Percentiles rank a stretch among this genome's conserved stretches.
These are phyloP conservation scores for Mucor velutinosus DNA, from an alignment of 371 early-diverging fungal genomes.

Conservation along the genomic window DNA sequence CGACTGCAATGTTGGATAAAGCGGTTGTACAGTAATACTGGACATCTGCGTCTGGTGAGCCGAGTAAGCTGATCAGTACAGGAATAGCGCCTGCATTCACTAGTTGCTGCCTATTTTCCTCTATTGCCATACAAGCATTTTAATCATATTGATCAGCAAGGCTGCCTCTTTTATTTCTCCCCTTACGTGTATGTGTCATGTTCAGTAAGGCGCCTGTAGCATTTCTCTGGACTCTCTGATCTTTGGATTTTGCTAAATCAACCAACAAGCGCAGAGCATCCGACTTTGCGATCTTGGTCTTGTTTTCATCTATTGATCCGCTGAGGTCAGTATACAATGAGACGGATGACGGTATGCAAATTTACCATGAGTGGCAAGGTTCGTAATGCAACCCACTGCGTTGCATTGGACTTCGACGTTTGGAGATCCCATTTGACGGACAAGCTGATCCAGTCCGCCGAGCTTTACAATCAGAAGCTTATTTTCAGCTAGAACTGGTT, in stretches of 20 bases:
- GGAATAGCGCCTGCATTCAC: conserved; percentile 88
- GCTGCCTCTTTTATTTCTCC: not conserved
- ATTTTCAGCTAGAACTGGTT: conserved; percentile 60
- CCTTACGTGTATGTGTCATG: conserved; percentile 86
- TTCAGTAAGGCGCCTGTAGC: conserved; percentile 93
- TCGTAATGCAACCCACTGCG: conserved; percentile 95
- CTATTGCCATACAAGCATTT: conserved; percentile 16
- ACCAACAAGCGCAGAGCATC: conserved; percentile 81
- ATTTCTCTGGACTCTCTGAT: conserved; percentile 89
- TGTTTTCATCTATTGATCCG: conserved; percentile 75
- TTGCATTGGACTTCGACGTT: conserved; percentile 93
- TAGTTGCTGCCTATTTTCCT: conserved; percentile 83
- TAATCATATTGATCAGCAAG: not conserved
- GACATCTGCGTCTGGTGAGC: conserved; percentile 83
- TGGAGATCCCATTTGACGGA: conserved; percentile 85
- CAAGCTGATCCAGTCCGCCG: conserved; percentile 86
- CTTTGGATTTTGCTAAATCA: conserved; percentile 80
- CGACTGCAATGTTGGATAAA: conserved; percentile 91
- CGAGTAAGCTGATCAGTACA: conserved; percentile 78
- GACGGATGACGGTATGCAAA: not conserved
- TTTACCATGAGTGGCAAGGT: conserved; percentile 86
- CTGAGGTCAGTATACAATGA: not conserved
- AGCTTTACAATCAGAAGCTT: conserved; percentile 85
- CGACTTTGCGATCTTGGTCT: conserved; percentile 82
- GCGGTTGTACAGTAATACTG: conserved; percentile 94